Conservation (phyloP, 768 basidiomycete species). For the Austroboletus eburneus region DNA sequence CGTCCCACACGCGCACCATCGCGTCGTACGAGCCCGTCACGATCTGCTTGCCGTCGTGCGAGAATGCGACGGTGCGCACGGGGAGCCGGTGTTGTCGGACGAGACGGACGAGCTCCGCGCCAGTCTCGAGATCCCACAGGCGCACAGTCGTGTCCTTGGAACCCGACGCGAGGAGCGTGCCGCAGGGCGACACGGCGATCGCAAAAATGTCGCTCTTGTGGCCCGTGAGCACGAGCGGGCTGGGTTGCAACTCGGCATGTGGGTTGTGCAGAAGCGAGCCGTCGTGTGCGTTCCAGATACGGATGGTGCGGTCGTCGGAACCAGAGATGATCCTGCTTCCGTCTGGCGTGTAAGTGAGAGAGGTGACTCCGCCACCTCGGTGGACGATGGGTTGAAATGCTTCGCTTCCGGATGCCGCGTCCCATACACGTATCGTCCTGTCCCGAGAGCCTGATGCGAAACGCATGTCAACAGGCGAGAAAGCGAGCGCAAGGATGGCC, state of each 20-base stretch:
- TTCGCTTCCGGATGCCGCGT: slow-evolving; percentile 16
- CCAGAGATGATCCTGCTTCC: slow-evolving; percentile 27
- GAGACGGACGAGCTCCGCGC: slow-evolving; percentile 21
- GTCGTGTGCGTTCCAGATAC: slow-evolving; percentile 26
- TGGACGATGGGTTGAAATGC: slow-evolving; percentile 15
- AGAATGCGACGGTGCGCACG: slow-evolving; percentile 25
- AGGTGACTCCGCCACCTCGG: slow-evolving; percentile 18
- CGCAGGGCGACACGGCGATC: slow-evolving; percentile 29
- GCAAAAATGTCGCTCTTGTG: slow-evolving; percentile 26
- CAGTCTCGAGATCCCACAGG: slow-evolving; percentile 23
- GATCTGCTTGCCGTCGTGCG: slow-evolving; percentile 24
- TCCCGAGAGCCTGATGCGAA: slow-evolving; percentile 33
- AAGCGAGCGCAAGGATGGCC: slow-evolving; percentile 24
- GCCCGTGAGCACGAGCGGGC: slow-evolving; percentile 14
- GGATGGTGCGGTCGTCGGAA: slow-evolving; percentile 28
- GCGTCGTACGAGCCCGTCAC: slow-evolving; percentile 25
- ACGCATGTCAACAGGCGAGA: slow-evolving; percentile 23
- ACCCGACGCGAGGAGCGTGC: slow-evolving; percentile 26
- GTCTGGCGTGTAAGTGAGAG: slow-evolving; percentile 29
- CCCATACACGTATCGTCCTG: slow-evolving; percentile 27
- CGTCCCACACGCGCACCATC: slow-evolving; percentile 31
- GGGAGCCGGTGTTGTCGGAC: slow-evolving; percentile 26
- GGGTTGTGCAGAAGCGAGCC: slow-evolving; percentile 18
- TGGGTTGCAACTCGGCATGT: background rate
- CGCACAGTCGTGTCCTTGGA: slow-evolving; percentile 32